Evolutionary conservation across 2,329 filamentous ascomycete genomes (phyloP).

Genomic region (Sporothrix inflata): DNA sequence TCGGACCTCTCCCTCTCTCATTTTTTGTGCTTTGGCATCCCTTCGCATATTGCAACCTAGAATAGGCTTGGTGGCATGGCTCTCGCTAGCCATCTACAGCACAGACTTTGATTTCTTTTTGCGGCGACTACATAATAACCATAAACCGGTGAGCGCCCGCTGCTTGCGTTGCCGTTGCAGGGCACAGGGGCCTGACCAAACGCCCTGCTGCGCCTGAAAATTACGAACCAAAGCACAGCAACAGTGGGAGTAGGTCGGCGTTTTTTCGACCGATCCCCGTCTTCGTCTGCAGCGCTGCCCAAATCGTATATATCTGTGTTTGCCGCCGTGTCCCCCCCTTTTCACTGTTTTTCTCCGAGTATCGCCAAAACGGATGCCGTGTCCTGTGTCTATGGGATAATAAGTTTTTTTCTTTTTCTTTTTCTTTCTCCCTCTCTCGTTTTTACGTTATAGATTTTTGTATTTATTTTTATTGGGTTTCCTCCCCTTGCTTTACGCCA

Average conservation of each 20-base stretch:
- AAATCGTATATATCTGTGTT: neutral
- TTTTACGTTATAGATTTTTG: neutral
- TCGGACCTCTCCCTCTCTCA: neutral
- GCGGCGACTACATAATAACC: neutral
- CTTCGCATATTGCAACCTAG: neutral
- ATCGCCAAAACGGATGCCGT: neutral
- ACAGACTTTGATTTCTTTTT: neutral
- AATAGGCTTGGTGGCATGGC: neutral
- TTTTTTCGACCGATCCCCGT: slow-evolving; percentile 3
- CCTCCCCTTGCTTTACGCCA: neutral
- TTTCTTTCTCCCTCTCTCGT: neutral
- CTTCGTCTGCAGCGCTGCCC: neutral
- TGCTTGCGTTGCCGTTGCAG: neutral
- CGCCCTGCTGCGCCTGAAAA: neutral
- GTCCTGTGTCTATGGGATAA: neutral
- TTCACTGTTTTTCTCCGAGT: neutral
- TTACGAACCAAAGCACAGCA: neutral
- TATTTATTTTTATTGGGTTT: neutral
- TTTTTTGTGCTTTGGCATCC: neutral
- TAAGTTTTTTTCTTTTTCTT: neutral
- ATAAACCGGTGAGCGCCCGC: neutral
- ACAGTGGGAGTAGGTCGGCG: neutral
- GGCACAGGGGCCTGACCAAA: neutral
- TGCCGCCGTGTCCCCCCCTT: neutral
- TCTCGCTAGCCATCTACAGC: neutral